Conservation (phyloP, 139 green algal genomes). For the Chlamydomonas schloesseri region DNA sequence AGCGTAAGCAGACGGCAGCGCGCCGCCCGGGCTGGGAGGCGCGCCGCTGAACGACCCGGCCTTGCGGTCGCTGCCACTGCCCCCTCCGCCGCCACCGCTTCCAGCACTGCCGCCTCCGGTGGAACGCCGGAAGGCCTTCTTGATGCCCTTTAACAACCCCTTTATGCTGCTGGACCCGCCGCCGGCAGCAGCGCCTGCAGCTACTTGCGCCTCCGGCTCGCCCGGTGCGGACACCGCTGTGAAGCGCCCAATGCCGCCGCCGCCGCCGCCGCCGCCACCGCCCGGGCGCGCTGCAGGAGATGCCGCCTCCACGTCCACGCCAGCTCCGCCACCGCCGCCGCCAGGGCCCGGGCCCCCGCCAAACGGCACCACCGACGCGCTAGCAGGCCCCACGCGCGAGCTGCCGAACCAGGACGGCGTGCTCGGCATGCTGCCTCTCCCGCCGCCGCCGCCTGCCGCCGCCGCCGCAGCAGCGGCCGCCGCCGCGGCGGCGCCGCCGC, state of each 20-base stretch:
- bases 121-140: conserved; percentile 30
- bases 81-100: background rate
- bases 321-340: no score
- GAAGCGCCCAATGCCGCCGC: background rate
- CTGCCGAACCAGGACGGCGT: no score
- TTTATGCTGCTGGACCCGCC: background rate
- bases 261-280: background rate
- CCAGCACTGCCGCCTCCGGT: background rate
- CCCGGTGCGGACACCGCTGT: background rate
- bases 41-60: no score
- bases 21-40: background rate
- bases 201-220: background rate
- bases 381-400: no score
- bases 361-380: no score
- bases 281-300: no score
- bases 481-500: background rate
- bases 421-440: background rate
- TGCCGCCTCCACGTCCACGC: background rate
- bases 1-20: background rate
- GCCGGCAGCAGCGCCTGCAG: background rate
- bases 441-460: background rate
- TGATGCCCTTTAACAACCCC: background rate
- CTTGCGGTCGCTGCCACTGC: background rate
- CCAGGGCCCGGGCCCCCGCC: no score
- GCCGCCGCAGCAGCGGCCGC: background rate